Base-by-base conservation (phyloP, 2,329 filamentous ascomycete species). In the Ambrosiella cleistominuta region DNA sequence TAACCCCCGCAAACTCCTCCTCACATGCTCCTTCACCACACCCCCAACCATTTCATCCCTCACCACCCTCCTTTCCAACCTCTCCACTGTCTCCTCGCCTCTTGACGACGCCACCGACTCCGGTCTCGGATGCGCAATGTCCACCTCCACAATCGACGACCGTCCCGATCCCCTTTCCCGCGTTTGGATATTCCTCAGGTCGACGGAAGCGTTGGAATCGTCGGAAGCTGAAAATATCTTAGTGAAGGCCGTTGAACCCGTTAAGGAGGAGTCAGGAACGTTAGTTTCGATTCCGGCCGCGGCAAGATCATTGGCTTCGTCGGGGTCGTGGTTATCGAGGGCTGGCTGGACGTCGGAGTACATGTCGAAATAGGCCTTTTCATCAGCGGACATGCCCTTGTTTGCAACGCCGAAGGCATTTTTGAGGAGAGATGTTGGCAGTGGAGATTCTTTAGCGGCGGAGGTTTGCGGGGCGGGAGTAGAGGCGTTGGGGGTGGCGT, bases 281-380 rank as follows among this genome's bases (percentile, higher is more conserved):
- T 67, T 64, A 39, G 68, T 65, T 50, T 67, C 64, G 17, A 60
- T 56, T 62, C 62, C 52, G 63, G 65, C 71, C 59, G 74, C 82
- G 2, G 57, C 36, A 3, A 61, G 38, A 9, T 58, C 50, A 6
- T 35, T 47, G 11, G 53, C 56, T 70, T 88, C 85, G 64, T 88
- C 84, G n/a, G 86, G 86, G 63, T 90, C 86, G 67, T 90, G 82
- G 58, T 80, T 81, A 68, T 91, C 87, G 74, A 91, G 81, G 38
- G 86, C 86, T 1, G 86, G 85, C 66, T 91, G 86, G 7, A 91
- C 85, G 62, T 79, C 74, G 64, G 85, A 82, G 67, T 93, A 91
- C 66, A 84, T 81, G 15, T 83, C 80, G 68, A 81, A 91, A 68
- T 91, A 91, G 49, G 81, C 81, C 52, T 84, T 79, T 62, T 90